Evolutionary conservation across 495 filamentous ascomycete genomes (phyloP), one percentile per base, ranked within the genome.

Genomic region (Penicillium pancosmium): DNA sequence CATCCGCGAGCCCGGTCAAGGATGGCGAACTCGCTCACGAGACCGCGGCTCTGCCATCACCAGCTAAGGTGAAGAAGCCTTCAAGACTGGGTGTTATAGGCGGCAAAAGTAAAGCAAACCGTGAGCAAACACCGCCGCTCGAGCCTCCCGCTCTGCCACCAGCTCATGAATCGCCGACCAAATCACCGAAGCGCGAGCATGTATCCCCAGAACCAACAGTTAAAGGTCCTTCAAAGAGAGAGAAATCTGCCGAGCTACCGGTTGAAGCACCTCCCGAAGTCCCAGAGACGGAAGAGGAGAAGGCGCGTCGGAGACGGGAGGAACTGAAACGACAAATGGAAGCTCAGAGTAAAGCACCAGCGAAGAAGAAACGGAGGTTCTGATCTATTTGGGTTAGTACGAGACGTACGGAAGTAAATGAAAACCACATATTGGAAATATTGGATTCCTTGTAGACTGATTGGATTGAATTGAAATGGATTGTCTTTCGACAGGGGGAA

Each of bases 331-430:
- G 79, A 50, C 82, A 89, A 50, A 71, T 91, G n/a, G 84, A 86
- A 58, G 80, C 69, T 61, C 86, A 86, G 62, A 81, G 78, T n/a
- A 83, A 85, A 19, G 83, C 80, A n/a, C 82, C 78, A 8, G 79
- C 80, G 12, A 83, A 81, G 68, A 91, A 88, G 74, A 92, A 89
- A 68, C 78, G 88, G 52, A 88, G 81, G 54, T 92, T 85, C 61
- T 86, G 64, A 27, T 38, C 7, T 44, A 16, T 44, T 16, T 35
- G 12, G 21, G 41, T 13, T 21, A 31, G 41, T 16, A 44, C 38
- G 16, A 49, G 19, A n/a, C 15, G 11, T 38, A 15, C 15, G 36
- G 36, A 36, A 13, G n/a, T 25, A 13, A 36, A 36, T 36, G 23
- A 21, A 46, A 7, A 21, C 12, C 27, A 10, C 12, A 46, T 19